Evolutionary conservation across 2,329 filamentous ascomycete genomes (phyloP), one percentile per base, ranked within the genome.

Genomic region (Microascus cirrosus): DNA sequence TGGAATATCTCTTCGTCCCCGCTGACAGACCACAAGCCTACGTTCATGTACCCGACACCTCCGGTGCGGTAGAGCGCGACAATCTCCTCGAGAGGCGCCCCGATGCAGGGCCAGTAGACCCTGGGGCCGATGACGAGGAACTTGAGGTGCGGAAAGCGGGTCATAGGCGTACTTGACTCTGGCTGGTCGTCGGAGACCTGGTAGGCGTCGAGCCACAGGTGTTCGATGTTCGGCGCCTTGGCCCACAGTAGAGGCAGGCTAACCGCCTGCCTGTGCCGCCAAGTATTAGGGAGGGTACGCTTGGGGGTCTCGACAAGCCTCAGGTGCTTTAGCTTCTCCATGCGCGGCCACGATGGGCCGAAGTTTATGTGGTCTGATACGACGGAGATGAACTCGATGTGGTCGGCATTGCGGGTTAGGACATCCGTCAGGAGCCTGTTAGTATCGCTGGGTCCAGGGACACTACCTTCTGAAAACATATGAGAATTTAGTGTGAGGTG

Each of bases 131-230:
- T 61, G 24, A 67, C 61, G 18, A 73, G 58, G 1, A 62, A 66
- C 54, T 67, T 66, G 36, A 74, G 64, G 12, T 64, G 59, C 20
- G 58, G 58, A 70, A 70, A 73, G 15, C 24, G 20, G 24, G 18
- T 22, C 24, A 4, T n/a, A 50, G n/a, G n/a, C 7, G 45, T 7
- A 6, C 13, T 24, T 2, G 11, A 12, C 45, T 28, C 18, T 10
- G 55, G 34, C 1, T 25, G 45, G n/a, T 55, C 36, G 11, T 57
- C n/a, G 25, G 60, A 60, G 11, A 69, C 60, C 8, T 65, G 62
- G 1, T 67, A 61, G 10, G 67, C 66, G 24, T 63, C 63, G 35
- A 72, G 59, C 61, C 63, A 68, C 2, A 72, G 60, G 54, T 72
- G 69, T 55, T 72, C 64, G 13, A 71, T 48, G 0, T 59, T 61